phyloP scores from a whole-genome alignment of 1,284 basidiomycete genomes.

The Ustilago sp. region DNA sequence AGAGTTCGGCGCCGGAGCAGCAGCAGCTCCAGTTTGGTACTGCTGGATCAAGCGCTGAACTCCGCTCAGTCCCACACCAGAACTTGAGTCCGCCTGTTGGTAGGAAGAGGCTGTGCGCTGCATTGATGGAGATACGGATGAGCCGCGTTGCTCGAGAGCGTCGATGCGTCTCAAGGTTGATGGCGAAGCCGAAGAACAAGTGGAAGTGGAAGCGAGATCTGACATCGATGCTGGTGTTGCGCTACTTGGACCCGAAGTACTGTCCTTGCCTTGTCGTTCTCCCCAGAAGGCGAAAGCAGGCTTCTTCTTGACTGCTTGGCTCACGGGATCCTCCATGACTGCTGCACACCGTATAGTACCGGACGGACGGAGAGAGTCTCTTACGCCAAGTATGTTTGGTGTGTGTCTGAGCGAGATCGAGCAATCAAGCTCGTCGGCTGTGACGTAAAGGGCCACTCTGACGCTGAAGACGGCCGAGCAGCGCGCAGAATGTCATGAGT shows the following conservation, averaged over 20 bases:
- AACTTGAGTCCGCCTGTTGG: slow-evolving; percentile 1
- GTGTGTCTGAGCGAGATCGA: background rate
- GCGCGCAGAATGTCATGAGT: slow-evolving; percentile 11
- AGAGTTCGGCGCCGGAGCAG: slow-evolving; percentile 9
- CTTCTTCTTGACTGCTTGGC: slow-evolving; percentile 32
- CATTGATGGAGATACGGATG: slow-evolving; percentile 14
- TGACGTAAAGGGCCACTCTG: slow-evolving; percentile 10
- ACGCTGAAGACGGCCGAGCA: slow-evolving; percentile 1
- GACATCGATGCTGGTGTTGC: slow-evolving; percentile 3
- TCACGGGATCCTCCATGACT: slow-evolving; percentile 46
- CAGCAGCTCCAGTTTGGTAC: slow-evolving; percentile 23
- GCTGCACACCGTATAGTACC: background rate
- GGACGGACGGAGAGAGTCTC: background rate
- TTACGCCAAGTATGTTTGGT: background rate
- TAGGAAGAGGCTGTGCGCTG: slow-evolving; percentile 12
- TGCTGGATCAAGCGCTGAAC: slow-evolving; percentile 48
- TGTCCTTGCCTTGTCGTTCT: slow-evolving; percentile 35
- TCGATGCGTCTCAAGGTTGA: slow-evolving; percentile 21
- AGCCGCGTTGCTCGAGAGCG: slow-evolving; percentile 11
- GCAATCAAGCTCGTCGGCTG: background rate
- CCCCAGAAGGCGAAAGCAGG: slow-evolving; percentile 47
- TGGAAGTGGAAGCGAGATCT: background rate
- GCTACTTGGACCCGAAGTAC: slow-evolving; percentile 10
- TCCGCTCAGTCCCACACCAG: slow-evolving; percentile 17
- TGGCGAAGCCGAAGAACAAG: slow-evolving; percentile 6